Percentiles rank a stretch among this genome's conserved stretches.
These are phyloP conservation scores for Sequoiadendron giganteum DNA, from an alignment of 75 land plant genomes.

Conservation along the genomic window DNA sequence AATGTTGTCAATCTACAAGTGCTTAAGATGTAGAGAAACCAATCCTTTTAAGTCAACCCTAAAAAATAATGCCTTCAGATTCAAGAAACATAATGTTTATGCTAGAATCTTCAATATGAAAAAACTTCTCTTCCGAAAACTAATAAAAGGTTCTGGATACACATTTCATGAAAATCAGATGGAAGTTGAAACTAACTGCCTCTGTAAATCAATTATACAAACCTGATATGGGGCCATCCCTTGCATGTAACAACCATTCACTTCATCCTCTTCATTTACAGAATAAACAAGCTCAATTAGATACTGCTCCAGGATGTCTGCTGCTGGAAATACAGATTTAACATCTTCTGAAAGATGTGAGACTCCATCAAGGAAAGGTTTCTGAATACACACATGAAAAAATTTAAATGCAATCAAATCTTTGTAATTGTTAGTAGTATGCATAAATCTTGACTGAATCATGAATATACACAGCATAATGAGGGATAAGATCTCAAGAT, in stretches of 20 bases:
- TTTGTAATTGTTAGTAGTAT: neutral
- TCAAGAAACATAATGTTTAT: neutral
- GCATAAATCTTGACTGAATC: neutral
- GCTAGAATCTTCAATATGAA: neutral
- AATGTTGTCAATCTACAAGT: neutral
- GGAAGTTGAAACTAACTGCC: neutral
- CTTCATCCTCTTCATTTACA: slow-evolving; percentile 32
- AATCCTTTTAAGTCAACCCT: neutral
- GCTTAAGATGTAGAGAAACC: neutral
- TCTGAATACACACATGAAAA: slow-evolving; percentile 39
- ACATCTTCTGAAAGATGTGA: slow-evolving; percentile 76
- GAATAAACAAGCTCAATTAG: slow-evolving; percentile 43
- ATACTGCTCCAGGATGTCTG: slow-evolving; percentile 60
- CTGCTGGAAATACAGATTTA: slow-evolving; percentile 75
- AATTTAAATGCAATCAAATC: neutral
- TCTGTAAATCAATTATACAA: neutral
- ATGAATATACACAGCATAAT: neutral
- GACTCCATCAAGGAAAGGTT: slow-evolving; percentile 78
- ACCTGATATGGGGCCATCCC: slow-evolving; percentile 74
- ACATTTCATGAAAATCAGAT: neutral
- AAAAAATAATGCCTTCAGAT: neutral
- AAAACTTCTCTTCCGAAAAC: neutral
- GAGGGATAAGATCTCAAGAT: neutral
- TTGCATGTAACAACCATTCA: slow-evolving; percentile 18
- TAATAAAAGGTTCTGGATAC: neutral